Evolutionary conservation across 225 moss, liverwort and hornwort genomes (phyloP), one percentile per base, ranked within the genome.

Genomic region (Marchantia paleacea): DNA sequence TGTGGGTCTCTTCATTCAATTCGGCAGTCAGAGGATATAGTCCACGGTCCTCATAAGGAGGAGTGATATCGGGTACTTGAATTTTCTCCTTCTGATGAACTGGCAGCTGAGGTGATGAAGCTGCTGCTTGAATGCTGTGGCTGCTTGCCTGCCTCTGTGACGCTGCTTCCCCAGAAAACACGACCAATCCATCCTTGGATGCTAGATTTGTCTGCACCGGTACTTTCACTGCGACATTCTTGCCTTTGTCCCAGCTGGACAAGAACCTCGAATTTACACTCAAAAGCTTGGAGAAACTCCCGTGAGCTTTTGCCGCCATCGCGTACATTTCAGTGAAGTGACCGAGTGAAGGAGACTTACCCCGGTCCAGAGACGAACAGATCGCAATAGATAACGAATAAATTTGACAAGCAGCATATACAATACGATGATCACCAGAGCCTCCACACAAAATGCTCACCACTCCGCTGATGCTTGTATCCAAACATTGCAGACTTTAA

Each of bases 261-360:
- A 63, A 61, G 76, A 13, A 47, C n/a, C 62, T 77, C 12, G 76
- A 60, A 19, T 61, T 61, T 30, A 77, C 39, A 39, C n/a, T 77
- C 7, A 77, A 60, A 8, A 77, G 60, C 76, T 77, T 77, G 0
- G 76, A 77, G 28, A 77, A 7, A 62, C 62, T 77, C 61, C 55
- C 9, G 29, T 77, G 76, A 6, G 76, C 76, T 62, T 77, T 77
- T 22, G 76, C 16, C 31, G 76, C n/a, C n/a, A n/a, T n/a, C n/a
- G n/a, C n/a, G n/a, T n/a, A n/a, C n/a, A n/a, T n/a, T n/a, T n/a
- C n/a, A 12, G 61, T 58, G 5, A 77, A 30, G 9, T 10, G 62
- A 0, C 61, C 61, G 12, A 77, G 76, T 49, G 62, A 12, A 7
- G 76, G 76, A 4, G 76, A 61, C 28, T 77, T 77, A 39, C 62